Conservation (phyloP, 768 basidiomycete species). For the Naganishia randhawae region DNA sequence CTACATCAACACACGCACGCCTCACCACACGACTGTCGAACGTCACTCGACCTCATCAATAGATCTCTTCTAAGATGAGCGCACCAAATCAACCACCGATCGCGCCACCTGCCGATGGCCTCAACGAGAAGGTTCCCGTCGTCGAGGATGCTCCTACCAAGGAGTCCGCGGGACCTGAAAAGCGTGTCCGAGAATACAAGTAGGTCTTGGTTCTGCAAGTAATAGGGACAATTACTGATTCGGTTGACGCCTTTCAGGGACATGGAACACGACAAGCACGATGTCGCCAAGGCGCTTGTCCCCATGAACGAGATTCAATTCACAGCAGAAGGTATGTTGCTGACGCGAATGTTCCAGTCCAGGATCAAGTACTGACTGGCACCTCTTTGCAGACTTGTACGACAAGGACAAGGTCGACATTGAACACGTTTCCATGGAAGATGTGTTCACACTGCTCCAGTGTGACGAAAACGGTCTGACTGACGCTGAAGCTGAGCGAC, state of each 20-base stretch:
- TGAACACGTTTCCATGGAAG: constrained; percentile 92
- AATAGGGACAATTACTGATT: not conserved
- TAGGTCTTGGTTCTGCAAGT: not conserved
- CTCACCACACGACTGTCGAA: not conserved
- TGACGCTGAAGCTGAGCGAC: constrained; percentile 69
- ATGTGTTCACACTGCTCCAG: constrained; percentile 93
- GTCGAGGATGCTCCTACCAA: constrained; percentile 43
- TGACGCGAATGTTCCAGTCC: not conserved
- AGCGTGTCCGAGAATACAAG: constrained; percentile 37
- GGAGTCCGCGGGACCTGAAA: constrained; percentile 39
- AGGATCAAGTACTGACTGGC: not conserved
- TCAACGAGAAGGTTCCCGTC: constrained; percentile 38
- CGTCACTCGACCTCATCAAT: constrained; percentile 1
- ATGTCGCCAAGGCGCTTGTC: constrained; percentile 40
- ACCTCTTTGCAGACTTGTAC: constrained; percentile 55
- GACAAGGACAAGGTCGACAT: constrained; percentile 99
- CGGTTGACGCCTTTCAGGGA: constrained; percentile 4
- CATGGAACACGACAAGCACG: constrained; percentile 42
- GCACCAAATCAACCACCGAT: constrained; percentile 11
- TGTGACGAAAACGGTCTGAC: constrained; percentile 77
- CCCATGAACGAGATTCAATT: constrained; percentile 51
- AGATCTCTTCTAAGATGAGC: not conserved
- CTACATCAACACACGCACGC: not conserved
- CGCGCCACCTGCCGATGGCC: not conserved
- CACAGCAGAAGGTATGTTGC: constrained; percentile 40